Conservation (phyloP, 768 basidiomycete genomes). For the Botryobasidium botryosum region DNA sequence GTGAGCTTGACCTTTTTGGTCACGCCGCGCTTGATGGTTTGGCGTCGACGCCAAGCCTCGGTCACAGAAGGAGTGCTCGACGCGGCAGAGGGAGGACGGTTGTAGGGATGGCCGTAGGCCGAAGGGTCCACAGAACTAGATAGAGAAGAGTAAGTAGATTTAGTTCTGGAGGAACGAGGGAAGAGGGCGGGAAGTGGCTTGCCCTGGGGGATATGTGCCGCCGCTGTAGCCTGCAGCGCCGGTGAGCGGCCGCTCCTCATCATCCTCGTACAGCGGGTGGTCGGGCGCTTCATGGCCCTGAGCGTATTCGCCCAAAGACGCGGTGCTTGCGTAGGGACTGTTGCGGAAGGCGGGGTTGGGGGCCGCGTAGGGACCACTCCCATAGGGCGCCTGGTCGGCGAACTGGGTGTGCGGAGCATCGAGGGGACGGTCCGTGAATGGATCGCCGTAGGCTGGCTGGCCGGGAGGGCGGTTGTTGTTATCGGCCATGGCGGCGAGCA, state of each 20-base stretch:
- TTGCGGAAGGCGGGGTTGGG: constrained; percentile 4
- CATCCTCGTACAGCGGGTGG: constrained; percentile 34
- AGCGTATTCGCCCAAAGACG: background rate
- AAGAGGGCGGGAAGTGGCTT: too few relatives aligned
- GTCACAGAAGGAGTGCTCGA: constrained; percentile 23
- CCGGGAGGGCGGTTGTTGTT: too few relatives aligned
- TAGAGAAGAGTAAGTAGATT: background rate
- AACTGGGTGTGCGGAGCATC: constrained; percentile 23
- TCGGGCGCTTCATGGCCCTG: background rate
- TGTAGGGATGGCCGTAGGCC: constrained; percentile 51
- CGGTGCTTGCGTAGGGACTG: background rate
- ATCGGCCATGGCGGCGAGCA: too few relatives aligned
- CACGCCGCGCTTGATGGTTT: constrained; percentile 58
- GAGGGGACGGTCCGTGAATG: constrained; percentile 54
- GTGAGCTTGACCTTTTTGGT: constrained; percentile 92
- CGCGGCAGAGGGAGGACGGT: constrained; percentile 27
- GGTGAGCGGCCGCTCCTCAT: constrained; percentile 65
- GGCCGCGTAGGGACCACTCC: too few relatives aligned
- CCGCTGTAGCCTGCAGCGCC: constrained; percentile 35
- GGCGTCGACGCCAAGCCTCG: constrained; percentile 12
- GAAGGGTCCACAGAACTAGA: constrained; percentile 36
- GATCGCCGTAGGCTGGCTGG: constrained; percentile 50
- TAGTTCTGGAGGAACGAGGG: too few relatives aligned
- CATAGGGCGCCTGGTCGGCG: too few relatives aligned
- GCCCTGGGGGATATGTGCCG: constrained; percentile 47